Percentiles rank a stretch among this genome's conserved stretches.
Conservation (phyloP, 805 yeast genomes). For the Starmerella stellata region DNA sequence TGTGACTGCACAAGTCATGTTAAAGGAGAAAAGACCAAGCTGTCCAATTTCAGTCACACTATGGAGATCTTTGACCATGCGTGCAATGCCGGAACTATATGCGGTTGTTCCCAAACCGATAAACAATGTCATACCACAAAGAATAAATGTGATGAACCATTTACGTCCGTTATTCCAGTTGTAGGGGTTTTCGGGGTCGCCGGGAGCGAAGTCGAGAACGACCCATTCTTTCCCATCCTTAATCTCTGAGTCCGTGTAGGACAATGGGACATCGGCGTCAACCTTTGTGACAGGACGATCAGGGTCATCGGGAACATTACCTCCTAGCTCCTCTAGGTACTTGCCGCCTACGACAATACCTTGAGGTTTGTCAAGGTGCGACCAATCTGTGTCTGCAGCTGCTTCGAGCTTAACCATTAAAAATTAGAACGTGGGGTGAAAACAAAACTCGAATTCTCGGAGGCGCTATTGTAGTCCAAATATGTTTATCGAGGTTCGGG, state of each 20-base stretch:
- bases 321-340: slow-evolving; percentile 8
- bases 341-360: slow-evolving; percentile 16
- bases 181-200: slow-evolving; percentile 80
- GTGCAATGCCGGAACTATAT: slow-evolving; percentile 72
- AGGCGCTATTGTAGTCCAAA: too few species aligned
- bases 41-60: slow-evolving; percentile 44
- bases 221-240: slow-evolving; percentile 17
- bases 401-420: slow-evolving; percentile 13
- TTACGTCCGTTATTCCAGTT: slow-evolving; percentile 44
- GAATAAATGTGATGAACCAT: slow-evolving; percentile 37
- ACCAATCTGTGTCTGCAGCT: slow-evolving; percentile 15
- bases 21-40: slow-evolving; percentile 38
- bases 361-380: slow-evolving; percentile 13
- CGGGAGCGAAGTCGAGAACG: slow-evolving; percentile 58
- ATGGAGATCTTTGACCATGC: slow-evolving; percentile 39
- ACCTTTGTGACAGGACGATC: slow-evolving; percentile 13
- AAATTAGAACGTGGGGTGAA: too few species aligned
- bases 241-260: slow-evolving; percentile 13
- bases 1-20: slow-evolving; percentile 48
- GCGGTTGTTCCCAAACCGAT: slow-evolving; percentile 91
- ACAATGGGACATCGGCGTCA: slow-evolving; percentile 14
- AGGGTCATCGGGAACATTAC: slow-evolving; percentile 7
- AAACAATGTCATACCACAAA: slow-evolving; percentile 59
- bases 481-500: too few species aligned
- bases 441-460: too few species aligned